phyloP scores from a whole-genome alignment of 345 rosid species.

The Hevea brasiliensis region DNA sequence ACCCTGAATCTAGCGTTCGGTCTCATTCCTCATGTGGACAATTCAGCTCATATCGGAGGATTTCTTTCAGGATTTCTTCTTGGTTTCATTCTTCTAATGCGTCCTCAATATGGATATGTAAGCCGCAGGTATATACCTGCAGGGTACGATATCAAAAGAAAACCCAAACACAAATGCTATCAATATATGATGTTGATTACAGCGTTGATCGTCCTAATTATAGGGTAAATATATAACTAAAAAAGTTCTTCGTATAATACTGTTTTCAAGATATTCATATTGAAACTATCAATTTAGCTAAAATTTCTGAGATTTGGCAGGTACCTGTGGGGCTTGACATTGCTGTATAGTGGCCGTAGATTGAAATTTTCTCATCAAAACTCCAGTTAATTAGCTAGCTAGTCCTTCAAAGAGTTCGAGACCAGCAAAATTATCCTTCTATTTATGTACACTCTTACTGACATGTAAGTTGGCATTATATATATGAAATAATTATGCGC shows the following conservation, averaged over 20 bases:
- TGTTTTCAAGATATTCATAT: no score
- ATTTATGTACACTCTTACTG: neutral
- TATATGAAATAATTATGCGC: neutral
- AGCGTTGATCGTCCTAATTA: conserved; percentile 12
- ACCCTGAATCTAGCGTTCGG: conserved; percentile 27
- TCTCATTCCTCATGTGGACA: conserved; percentile 24
- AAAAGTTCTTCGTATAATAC: no score
- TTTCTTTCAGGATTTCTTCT: conserved; percentile 31
- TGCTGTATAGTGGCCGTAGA: conserved; percentile 1
- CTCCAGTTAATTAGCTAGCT: conserved; percentile 2
- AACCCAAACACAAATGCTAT: conserved; percentile 25
- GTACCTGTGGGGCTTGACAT: conserved; percentile 12
- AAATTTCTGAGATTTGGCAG: conserved; percentile 5
- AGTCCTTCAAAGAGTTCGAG: neutral
- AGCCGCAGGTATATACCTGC: conserved; percentile 21
- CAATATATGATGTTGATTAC: conserved; percentile 15
- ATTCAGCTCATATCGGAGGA: conserved; percentile 30
- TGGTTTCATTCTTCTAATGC: conserved; percentile 29
- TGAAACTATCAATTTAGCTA: neutral
- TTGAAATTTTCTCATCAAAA: neutral
- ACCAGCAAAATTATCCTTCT: neutral
- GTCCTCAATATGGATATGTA: conserved; percentile 29
- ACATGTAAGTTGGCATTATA: neutral
- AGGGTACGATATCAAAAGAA: conserved; percentile 19
- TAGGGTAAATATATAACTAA: conserved; percentile 11